Conservation (phyloP, 2,329 filamentous ascomycete species). For the Pezicula neosporulosa region DNA sequence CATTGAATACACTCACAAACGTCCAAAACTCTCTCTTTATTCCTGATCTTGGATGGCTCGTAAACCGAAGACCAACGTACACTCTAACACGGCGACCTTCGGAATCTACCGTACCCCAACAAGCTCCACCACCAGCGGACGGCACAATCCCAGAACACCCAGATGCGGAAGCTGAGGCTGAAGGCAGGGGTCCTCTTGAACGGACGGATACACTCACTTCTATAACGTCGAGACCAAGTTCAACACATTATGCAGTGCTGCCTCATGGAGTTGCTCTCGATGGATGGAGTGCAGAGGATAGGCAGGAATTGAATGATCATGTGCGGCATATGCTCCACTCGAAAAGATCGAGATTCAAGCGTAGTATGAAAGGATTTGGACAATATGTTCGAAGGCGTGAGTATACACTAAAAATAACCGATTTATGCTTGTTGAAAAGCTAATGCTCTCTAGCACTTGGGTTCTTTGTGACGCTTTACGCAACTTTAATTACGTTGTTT, state of each 20-base stretch:
- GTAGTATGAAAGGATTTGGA: conserved; percentile 73
- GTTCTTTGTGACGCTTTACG: conserved; percentile 81
- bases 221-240: conserved; percentile 64
- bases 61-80: conserved; percentile 80
- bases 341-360: conserved; percentile 73
- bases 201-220: conserved; percentile 39
- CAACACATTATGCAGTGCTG: conserved; percentile 74
- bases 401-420: conserved; percentile 23
- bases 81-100: conserved; percentile 54
- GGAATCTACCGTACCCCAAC: conserved; percentile 15
- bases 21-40: conserved; percentile 88
- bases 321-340: conserved; percentile 88
- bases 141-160: conserved; percentile 2
- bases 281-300: conserved; percentile 72
- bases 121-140: not conserved
- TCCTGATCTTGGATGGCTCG: conserved; percentile 69
- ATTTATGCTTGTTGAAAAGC: conserved; percentile 1
- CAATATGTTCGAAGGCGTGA: conserved; percentile 71
- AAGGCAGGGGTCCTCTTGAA: conserved; percentile 13
- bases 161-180: conserved; percentile 11
- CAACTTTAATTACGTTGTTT: conserved; percentile 77
- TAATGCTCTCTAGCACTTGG: conserved; percentile 55
- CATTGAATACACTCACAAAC: conserved; percentile 80
- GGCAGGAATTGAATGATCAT: conserved; percentile 74
- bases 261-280: conserved; percentile 70